phyloP scores from a whole-genome alignment of 1,284 basidiomycete genomes.

The Ceratobasidium sp. region DNA sequence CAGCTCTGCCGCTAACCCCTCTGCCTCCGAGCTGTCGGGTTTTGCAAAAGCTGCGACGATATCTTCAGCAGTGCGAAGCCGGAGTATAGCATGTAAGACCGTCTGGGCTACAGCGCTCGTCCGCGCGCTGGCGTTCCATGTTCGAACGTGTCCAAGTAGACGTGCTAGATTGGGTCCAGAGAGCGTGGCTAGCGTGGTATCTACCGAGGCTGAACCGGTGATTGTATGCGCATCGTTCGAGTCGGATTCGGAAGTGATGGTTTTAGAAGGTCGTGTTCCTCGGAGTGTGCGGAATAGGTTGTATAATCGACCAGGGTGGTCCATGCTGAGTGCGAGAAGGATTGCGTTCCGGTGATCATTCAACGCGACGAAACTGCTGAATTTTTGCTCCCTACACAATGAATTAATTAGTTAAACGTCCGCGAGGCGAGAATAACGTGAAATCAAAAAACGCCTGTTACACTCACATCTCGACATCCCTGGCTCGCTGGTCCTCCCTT shows the following conservation, averaged over 20 bases:
- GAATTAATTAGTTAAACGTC: background rate
- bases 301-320: conserved; percentile 90
- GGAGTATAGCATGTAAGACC: conserved; percentile 84
- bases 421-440: no score
- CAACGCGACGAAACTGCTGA: conserved; percentile 86
- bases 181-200: conserved; percentile 81
- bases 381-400: conserved; percentile 87
- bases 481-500: conserved; percentile 74
- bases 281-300: conserved; percentile 79
- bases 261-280: conserved; percentile 45
- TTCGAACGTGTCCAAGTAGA: conserved; percentile 83
- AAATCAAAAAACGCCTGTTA: background rate
- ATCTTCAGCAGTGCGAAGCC: conserved; percentile 76
- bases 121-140: conserved; percentile 94
- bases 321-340: conserved; percentile 88
- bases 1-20: conserved; percentile 55
- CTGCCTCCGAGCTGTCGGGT: conserved; percentile 50
- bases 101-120: conserved; percentile 89
- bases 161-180: conserved; percentile 78
- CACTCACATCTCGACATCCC: conserved; percentile 49
- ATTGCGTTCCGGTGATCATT: conserved; percentile 94
- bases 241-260: conserved; percentile 23
- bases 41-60: conserved; percentile 74
- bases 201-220: conserved; percentile 78
- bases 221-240: conserved; percentile 54